Conservation (phyloP, 345 rosid genomes). For the Populus nigra region DNA sequence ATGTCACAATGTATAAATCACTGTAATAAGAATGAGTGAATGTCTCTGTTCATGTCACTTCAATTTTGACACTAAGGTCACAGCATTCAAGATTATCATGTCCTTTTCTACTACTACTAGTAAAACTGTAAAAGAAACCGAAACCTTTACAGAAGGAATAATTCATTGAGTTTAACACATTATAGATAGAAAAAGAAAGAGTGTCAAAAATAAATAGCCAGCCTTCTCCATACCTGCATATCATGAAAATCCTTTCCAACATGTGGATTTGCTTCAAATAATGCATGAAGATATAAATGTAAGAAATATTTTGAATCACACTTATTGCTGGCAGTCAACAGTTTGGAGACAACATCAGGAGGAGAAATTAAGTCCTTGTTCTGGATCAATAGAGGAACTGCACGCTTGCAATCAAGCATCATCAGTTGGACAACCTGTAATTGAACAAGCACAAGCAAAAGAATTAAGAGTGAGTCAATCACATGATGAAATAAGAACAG, state of each 20-base stretch:
- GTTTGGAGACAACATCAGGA: conserved; percentile 77
- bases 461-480: neutral
- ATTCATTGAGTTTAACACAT: neutral
- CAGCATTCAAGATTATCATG: neutral
- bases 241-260: conserved; percentile 90
- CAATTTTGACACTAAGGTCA: neutral
- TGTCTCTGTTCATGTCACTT: neutral
- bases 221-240: conserved; percentile 72
- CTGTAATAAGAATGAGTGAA: neutral
- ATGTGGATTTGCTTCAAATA: conserved; percentile 79
- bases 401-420: conserved; percentile 83
- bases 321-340: conserved; percentile 52
- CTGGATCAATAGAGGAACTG: conserved; percentile 74
- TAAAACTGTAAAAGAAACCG: neutral
- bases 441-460: conserved; percentile 13
- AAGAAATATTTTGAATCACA: conserved; percentile 83
- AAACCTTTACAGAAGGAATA: neutral
- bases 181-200: neutral
- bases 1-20: neutral
- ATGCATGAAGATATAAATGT: conserved; percentile 74
- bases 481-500: neutral
- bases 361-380: conserved; percentile 79
- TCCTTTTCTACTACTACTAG: neutral
- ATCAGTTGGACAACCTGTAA: conserved; percentile 86
- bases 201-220: neutral